Evolutionary conservation across 805 yeast species (phyloP), one percentile per base, ranked within the genome.

Genomic region (Wickerhamiella musiphila): DNA sequence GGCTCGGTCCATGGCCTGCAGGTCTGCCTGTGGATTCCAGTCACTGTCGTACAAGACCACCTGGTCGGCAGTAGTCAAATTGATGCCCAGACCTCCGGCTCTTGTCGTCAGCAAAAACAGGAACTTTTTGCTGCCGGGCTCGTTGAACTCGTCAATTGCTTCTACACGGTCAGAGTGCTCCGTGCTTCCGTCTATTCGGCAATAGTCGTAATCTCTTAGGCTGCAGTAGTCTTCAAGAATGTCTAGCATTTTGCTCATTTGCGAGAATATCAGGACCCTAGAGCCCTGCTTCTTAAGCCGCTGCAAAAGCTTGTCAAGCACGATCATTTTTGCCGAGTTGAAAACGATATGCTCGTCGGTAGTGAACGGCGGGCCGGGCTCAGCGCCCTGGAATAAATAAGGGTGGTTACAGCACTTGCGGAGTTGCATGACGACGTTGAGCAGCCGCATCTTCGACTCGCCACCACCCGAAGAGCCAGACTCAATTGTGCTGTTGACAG

Each of bases 341-440:
- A 49, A 71, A 13, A 84, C 76, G 38, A 86, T 63, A 55, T 86
- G 95, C 51, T 84, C 95, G 51, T 83, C 95, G 1, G 93, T 84
- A 1, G 95, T 84, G 49, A 65, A 86, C 0, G 96, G 96, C 2
- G 96, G 96, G 6, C 96, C 96, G 0, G 95, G 96, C 52, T 84
- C 96, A 0, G 96, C 98, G n/a, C 96, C 95, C 51, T 86, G 95
- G 49, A 90, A 90, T 32, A 86, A 58, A 54, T 90, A 86, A 0
- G 96, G 96, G 53, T 90, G 98, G 51, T 90, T 86, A 53, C 96
- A 90, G 54, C 96, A 86, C 55, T 86, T 86, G 45, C 96, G 66
- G 37, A 86, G 63, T 55, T 86, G 96, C 96, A 86, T 86, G 8
- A 90, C 95, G 42, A 86, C 86, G 48, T 86, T 86, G 34, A 90